These are phyloP conservation scores for Wickerhamomyces sp. DNA, from an alignment of 1,139 yeast genomes.

Conservation along the genomic window DNA sequence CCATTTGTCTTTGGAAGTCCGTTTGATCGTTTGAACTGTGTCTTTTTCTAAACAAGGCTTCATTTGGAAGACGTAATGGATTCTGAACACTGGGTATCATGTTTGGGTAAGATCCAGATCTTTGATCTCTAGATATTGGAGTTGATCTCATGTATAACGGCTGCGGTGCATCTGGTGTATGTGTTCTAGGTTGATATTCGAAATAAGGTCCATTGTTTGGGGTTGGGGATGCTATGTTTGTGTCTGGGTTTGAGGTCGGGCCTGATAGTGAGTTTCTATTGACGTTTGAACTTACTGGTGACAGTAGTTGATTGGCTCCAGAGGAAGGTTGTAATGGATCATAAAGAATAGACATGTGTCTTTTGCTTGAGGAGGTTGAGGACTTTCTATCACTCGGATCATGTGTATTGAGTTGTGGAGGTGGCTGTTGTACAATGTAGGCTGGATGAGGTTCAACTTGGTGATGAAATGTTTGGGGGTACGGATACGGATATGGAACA, in stretches of 20 bases:
- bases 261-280: conserved; percentile 11
- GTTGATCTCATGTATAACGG: conserved; percentile 2
- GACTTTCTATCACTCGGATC: conserved; percentile 24
- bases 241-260: conserved; percentile 12
- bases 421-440: conserved; percentile 5
- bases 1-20: conserved; percentile 5
- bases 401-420: conserved; percentile 23
- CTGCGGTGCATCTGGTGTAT: conserved; percentile 11
- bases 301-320: background rate
- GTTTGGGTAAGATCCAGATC: conserved; percentile 21
- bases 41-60: conserved; percentile 18
- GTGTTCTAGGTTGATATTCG: conserved; percentile 11
- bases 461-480: conserved; percentile 17
- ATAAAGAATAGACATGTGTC: conserved; percentile 29
- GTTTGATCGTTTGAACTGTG: conserved; percentile 21
- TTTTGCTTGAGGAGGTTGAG: conserved; percentile 22
- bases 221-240: conserved; percentile 11
- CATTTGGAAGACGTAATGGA: conserved; percentile 8
- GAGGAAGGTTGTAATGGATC: conserved; percentile 31
- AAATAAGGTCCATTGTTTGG: conserved; percentile 12
- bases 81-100: conserved; percentile 13
- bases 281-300: conserved; percentile 9
- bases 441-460: conserved; percentile 12
- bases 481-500: conserved; percentile 21
- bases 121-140: conserved; percentile 12